Base-by-base conservation (phyloP, 352 stramenopile species). In the Globisporangium splendens region DNA sequence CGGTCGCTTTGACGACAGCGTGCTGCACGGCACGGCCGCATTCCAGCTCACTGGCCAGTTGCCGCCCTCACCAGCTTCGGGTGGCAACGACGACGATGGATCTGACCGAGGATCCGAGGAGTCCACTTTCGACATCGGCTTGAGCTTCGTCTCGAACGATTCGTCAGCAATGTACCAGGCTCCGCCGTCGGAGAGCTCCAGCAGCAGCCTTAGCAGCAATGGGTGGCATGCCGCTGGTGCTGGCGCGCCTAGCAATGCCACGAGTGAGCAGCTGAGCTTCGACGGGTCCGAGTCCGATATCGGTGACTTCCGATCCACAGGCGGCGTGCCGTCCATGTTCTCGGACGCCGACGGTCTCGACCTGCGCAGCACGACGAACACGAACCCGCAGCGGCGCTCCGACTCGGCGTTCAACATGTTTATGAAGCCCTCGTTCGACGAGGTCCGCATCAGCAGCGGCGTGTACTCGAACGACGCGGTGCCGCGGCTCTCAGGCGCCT, bases 381-480 rank as follows among this genome's bases (percentile, higher is more conserved):
- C 24, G 24, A 31, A 31, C 24, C 24, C 24, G 24, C 24, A 65
- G 22, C 66, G 69, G 48, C 64, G 69, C 2, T 70, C 63, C 7
- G 70, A 68, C 48, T 71, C 66, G 50, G 61, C 67, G 20, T 83
- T 77, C 55, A 78, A 69, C 7, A 62, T 78, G 12, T 79, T 44
- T 17, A 56, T 70, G 54, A 69, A 78, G 46, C 24, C 59, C 51
- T 73, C 69, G 22, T 63, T 63, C 15, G 52, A 54, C 11, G 69
- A 69, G 47, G 54, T 63, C 18, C 57, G 69, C n/a, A 65, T 61
- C 47, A 72, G 58, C 28, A 65, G 68, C 41, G 20, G 68, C 2
- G 46, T 65, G 39, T 67, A 70, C 53, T 66, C 65, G 42, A 54
- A 44, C 12, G 42, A 68, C 20, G 51, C 63, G 13, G 17, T 35